These are phyloP conservation scores for Aspergillus taichungensis DNA, from an alignment of 495 filamentous ascomycete genomes.

Conservation along the genomic window DNA sequence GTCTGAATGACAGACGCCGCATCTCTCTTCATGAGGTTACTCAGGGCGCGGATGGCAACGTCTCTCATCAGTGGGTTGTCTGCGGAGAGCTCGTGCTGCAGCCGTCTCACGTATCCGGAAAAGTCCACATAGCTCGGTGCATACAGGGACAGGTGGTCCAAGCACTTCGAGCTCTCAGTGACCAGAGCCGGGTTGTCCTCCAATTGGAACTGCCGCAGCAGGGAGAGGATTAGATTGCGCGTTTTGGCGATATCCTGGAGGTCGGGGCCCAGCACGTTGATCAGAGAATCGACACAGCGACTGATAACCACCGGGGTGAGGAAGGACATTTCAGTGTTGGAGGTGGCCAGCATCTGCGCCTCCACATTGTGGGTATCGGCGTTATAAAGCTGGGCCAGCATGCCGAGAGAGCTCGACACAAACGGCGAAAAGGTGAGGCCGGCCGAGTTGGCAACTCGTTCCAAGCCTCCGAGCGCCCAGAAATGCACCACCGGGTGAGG, in stretches of 20 bases:
- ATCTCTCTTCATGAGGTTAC: slow-evolving; percentile 90
- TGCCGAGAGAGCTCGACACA: slow-evolving; percentile 82
- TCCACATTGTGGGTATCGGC: slow-evolving; percentile 87
- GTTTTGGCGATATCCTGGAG: slow-evolving; percentile 90
- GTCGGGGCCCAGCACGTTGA: slow-evolving; percentile 94
- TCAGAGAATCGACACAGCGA: slow-evolving; percentile 83
- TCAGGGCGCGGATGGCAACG: slow-evolving; percentile 78
- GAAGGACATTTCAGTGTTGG: slow-evolving; percentile 78
- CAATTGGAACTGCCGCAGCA: slow-evolving; percentile 72
- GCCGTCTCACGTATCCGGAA: slow-evolving; percentile 64
- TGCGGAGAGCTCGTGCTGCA: slow-evolving; percentile 71
- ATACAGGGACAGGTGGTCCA: slow-evolving; percentile 89
- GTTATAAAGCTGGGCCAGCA: slow-evolving; percentile 86
- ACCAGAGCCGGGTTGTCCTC: slow-evolving; percentile 69
- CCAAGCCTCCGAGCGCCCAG: slow-evolving; percentile 85
- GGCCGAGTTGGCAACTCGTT: slow-evolving; percentile 83
- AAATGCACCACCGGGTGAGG: slow-evolving; percentile 95
- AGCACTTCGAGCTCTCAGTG: slow-evolving; percentile 68
- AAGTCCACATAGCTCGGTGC: slow-evolving; percentile 82
- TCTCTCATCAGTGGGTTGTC: slow-evolving; percentile 57
- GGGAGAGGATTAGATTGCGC: slow-evolving; percentile 78
- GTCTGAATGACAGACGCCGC: slow-evolving; percentile 66
- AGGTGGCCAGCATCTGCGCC: slow-evolving; percentile 64
- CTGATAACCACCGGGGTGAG: slow-evolving; percentile 75
- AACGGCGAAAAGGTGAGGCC: slow-evolving; percentile 86